These are phyloP conservation scores for Darksidea phi DNA, from an alignment of 495 filamentous ascomycete genomes.

Conservation along the genomic window DNA sequence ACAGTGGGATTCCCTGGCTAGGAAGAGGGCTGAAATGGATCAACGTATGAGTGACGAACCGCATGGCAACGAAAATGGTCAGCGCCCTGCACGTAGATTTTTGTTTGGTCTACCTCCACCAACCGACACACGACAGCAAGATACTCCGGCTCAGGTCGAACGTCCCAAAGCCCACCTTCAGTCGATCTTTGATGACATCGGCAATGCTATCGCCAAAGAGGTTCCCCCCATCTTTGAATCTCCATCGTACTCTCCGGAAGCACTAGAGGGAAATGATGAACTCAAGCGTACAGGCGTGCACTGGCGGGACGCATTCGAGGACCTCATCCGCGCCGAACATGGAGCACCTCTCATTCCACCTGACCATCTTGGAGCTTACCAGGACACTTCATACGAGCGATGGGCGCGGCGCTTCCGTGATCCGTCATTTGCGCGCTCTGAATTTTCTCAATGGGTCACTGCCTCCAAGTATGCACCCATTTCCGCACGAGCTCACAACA, in stretches of 20 bases:
- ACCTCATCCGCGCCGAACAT: slow-evolving; percentile 17
- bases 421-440: background rate
- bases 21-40: too few species aligned
- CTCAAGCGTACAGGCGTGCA: slow-evolving; percentile 1
- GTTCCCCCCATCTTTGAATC: background rate
- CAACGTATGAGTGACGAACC: too few species aligned
- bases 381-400: background rate
- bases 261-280: slow-evolving; percentile 15
- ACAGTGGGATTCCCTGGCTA: background rate
- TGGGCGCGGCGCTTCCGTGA: slow-evolving; percentile 4
- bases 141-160: background rate
- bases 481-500: slow-evolving; percentile 8
- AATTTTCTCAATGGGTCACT: too few species aligned
- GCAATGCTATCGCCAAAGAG: slow-evolving; percentile 9
- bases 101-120: background rate
- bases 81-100: too few species aligned
- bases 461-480: background rate
- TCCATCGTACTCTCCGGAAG: slow-evolving; percentile 22
- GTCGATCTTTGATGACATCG: slow-evolving; percentile 17
- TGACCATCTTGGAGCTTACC: slow-evolving; percentile 13
- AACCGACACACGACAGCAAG: background rate
- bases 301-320: slow-evolving; percentile 35
- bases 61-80: too few species aligned
- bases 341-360: slow-evolving; percentile 18
- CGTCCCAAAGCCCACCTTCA: background rate